phyloP scores from a whole-genome alignment of 176 grass and related monocot genomes.

The Ensete ventricosum region DNA sequence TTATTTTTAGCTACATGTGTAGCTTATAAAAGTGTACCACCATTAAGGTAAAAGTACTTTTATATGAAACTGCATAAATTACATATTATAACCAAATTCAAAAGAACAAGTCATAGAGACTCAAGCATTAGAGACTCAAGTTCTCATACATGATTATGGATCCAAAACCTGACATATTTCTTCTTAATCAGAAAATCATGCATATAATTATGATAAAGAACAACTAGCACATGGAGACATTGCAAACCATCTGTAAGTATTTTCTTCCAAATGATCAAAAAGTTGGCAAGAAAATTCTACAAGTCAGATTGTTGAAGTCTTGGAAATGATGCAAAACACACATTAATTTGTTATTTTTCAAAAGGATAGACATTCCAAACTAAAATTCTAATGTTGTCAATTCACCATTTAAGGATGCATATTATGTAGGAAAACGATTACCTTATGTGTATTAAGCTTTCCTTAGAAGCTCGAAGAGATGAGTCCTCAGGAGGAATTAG shows the following conservation, averaged over 20 bases:
- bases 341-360: neutral
- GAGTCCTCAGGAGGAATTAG: slow-evolving; percentile 97
- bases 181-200: neutral
- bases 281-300: neutral
- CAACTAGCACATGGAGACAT: no score
- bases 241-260: no score
- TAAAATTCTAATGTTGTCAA: slow-evolving; percentile 1
- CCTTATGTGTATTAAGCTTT: slow-evolving; percentile 99
- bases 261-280: neutral
- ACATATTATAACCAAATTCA: neutral
- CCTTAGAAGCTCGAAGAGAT: slow-evolving; percentile 80
- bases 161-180: no score
- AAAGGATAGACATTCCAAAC: neutral
- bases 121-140: neutral
- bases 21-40: neutral
- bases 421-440: slow-evolving; percentile 22
- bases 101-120: slow-evolving; percentile 18
- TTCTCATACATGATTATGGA: no score
- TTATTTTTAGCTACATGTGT: neutral
- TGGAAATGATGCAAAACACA: no score
- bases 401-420: neutral
- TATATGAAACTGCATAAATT: no score
- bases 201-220: neutral
- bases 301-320: neutral
- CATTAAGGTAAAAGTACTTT: no score